Evolutionary conservation across 208 protist species (phyloP).

Genomic region (Trypanosoma lewisi): DNA sequence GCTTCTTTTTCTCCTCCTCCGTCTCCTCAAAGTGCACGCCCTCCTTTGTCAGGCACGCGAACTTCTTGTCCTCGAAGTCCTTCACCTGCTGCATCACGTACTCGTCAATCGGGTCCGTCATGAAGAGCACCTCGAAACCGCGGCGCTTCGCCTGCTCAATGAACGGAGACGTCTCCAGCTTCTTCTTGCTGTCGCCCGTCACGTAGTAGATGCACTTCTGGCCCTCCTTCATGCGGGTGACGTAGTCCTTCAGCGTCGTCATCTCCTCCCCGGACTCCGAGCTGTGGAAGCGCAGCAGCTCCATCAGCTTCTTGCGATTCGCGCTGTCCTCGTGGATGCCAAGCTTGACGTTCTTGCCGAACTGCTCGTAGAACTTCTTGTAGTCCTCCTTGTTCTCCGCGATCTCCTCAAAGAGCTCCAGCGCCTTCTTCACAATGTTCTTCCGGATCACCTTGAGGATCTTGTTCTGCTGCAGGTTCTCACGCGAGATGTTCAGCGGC

Average conservation of each 20-base stretch:
- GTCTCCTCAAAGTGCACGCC: constrained; percentile 95
- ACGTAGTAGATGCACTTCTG: constrained; percentile 99
- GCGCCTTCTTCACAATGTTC: constrained; percentile 97
- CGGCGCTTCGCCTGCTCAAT: constrained; percentile 93
- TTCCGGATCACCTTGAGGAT: constrained; percentile 98
- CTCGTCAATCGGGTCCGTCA: constrained; percentile 98
- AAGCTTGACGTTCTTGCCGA: constrained; percentile 98
- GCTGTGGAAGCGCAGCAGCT: constrained; percentile 94
- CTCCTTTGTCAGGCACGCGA: constrained; percentile 99
- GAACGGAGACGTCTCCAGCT: constrained; percentile 93
- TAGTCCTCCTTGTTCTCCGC: constrained; percentile 97
- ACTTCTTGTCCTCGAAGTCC: constrained; percentile 98
- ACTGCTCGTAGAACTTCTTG: constrained; percentile 98
- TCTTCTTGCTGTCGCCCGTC: constrained; percentile 94
- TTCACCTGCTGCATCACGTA: constrained; percentile 97
- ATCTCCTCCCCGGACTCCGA: constrained; percentile 91
- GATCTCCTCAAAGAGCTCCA: constrained; percentile 97
- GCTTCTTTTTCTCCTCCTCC: constrained; percentile 97
- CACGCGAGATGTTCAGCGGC: constrained; percentile 98
- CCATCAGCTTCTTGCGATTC: constrained; percentile 94
- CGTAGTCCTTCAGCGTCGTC: constrained; percentile 96
- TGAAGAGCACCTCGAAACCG: constrained; percentile 96
- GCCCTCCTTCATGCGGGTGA: constrained; percentile 94
- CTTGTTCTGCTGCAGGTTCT: constrained; percentile 98
- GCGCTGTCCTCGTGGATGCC: constrained; percentile 97